A percentile compares a stretch with the other conserved stretches of the same genome.
These are phyloP conservation scores for Opeltia flavorubescens DNA, from an alignment of 495 filamentous ascomycete species.

Conservation along the genomic window DNA sequence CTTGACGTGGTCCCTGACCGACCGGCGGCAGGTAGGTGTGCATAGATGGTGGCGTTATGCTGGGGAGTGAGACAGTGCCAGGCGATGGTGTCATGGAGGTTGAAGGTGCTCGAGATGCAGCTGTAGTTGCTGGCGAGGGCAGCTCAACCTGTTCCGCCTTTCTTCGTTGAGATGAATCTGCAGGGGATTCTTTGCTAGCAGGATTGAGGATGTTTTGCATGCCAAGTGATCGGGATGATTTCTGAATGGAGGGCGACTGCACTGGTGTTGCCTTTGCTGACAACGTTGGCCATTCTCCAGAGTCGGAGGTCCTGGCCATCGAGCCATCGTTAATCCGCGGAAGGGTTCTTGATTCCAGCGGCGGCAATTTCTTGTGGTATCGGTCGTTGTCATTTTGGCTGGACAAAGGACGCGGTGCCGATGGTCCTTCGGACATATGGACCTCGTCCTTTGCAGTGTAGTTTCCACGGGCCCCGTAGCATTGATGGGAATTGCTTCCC, in stretches of 20 bases:
- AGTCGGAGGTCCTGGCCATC: neutral
- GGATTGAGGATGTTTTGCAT: slow-evolving; percentile 39
- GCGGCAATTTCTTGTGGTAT: slow-evolving; percentile 5
- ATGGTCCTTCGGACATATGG: slow-evolving; percentile 36
- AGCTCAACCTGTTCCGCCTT: slow-evolving; percentile 18
- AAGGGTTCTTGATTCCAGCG: slow-evolving; percentile 8
- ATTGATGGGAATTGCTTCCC: slow-evolving; percentile 21
- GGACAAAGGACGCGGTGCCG: slow-evolving; percentile 20
- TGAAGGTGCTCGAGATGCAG: slow-evolving; percentile 18
- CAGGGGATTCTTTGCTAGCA: slow-evolving; percentile 17
- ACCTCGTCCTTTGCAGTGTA: slow-evolving; percentile 21
- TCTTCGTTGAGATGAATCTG: slow-evolving; percentile 5
- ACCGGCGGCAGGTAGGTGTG: slow-evolving; percentile 25
- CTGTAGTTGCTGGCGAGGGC: slow-evolving; percentile 23
- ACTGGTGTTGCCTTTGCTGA: neutral
- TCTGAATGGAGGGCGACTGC: slow-evolving; percentile 23
- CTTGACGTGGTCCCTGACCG: slow-evolving; percentile 30
- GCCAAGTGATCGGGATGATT: slow-evolving; percentile 28
- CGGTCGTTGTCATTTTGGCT: slow-evolving; percentile 11
- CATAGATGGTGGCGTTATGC: slow-evolving; percentile 16
- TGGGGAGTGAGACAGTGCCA: slow-evolving; percentile 12
- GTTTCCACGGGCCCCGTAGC: slow-evolving; percentile 23
- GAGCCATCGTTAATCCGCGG: slow-evolving; percentile 10
- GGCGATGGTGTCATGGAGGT: slow-evolving; percentile 15
- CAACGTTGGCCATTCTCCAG: slow-evolving; percentile 2